Evolutionary conservation across 2,329 filamentous ascomycete genomes (phyloP), one percentile per base, ranked within the genome.

Genomic region (Lachnellula hyalina): DNA sequence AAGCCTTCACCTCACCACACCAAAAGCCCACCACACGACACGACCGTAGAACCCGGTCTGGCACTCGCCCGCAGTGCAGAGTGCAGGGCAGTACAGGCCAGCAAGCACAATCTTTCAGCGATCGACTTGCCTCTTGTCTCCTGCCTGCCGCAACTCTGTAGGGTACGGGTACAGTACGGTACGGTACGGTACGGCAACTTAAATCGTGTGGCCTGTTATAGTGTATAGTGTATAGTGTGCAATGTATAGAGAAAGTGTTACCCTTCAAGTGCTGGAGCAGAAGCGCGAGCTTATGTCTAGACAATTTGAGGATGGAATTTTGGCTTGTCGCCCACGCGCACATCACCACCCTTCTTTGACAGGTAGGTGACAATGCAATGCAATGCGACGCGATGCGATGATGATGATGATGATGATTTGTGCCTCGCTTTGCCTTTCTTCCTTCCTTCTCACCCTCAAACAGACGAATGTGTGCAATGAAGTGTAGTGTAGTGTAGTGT

Each of bases 281-380:
- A 52, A 62, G 60, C 56, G 51, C 60, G 40, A 53, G 57, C 60
- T 62, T 54, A 55, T 50, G 58, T 63, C 61, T 62, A 61, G 57
- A 50, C 59, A 41, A 53, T 51, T 49, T 51, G 38, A 48, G 47
- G 50, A 21, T 38, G 38, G 34, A 35, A 36, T n/a, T 34, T 34
- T 23, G 28, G 25, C 23, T 17, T n/a, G 21, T 14, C 7, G 23
- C 44, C 15, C 6, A 17, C 17, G 25, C 21, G 32, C 19, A 7
- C 14, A n/a, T 1, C 44, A 14, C 12, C 2, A 32, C 28, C 9
- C 11, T 9, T 9, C 2, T 32, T 32, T 32, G 28, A 28, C 28
- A 28, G 28, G 28, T 28, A 21, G 21, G 21, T 21, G 28, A 3
- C 28, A 11, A 32, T 32, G 28, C 28, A 9, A 32, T 12, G 28